These are phyloP conservation scores for Leccinum longicurvipes DNA, from an alignment of 768 basidiomycete genomes.

Conservation along the genomic window DNA sequence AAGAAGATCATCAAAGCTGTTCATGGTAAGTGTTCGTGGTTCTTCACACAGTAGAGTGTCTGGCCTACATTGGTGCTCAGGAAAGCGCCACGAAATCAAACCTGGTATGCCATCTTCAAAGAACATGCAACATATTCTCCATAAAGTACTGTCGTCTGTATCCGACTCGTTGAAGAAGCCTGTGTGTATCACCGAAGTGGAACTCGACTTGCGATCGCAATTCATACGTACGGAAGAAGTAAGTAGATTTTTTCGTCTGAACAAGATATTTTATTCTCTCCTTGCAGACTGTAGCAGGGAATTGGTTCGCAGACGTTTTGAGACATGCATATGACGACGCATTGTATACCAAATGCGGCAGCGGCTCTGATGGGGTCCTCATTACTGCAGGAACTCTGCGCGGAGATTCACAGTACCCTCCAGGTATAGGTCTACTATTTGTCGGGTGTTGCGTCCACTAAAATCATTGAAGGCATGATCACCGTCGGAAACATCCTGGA, in stretches of 20 bases:
- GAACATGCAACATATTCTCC: constrained; percentile 55
- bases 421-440: constrained; percentile 45
- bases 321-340: constrained; percentile 80
- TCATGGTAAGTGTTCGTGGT: constrained; percentile 41
- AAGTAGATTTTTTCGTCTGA: constrained; percentile 2
- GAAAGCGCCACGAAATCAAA: constrained; percentile 61
- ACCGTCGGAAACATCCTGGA: constrained; percentile 86
- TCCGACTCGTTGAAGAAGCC: constrained; percentile 68
- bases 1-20: constrained; percentile 59
- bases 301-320: constrained; percentile 86
- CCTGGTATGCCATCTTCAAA: constrained; percentile 57
- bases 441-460: neutral
- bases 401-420: constrained; percentile 81
- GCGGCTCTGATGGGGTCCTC: constrained; percentile 76
- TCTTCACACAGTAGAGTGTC: neutral
- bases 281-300: constrained; percentile 59
- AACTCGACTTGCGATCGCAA: constrained; percentile 75
- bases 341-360: constrained; percentile 51
- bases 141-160: constrained; percentile 64
- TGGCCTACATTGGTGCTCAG: constrained; percentile 32
- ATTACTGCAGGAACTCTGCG: constrained; percentile 82
- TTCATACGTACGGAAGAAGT: constrained; percentile 74
- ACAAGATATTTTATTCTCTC: neutral
- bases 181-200: constrained; percentile 65
- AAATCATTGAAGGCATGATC: constrained; percentile 50